Evolutionary conservation across 345 rosid genomes (phyloP), one percentile per base, ranked within the genome.

Genomic region (Linum trigynum): DNA sequence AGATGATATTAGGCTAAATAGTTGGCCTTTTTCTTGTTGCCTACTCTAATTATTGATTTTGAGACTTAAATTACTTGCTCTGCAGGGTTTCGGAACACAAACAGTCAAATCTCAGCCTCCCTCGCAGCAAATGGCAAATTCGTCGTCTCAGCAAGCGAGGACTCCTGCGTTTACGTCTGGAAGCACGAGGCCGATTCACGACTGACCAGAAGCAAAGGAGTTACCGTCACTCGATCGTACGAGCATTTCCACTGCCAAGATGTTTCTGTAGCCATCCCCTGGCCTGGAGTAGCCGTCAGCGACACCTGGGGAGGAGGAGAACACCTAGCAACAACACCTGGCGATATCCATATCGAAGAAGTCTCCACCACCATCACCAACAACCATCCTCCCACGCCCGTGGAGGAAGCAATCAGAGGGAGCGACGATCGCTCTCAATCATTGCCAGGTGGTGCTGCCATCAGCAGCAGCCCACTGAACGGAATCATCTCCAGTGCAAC

Each of bases 241-340:
- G 97, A 94, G 75, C 85, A 90, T 81, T 94, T 90, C 79, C 92
- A 85, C 42, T 85, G 95, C 73, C 96, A 83, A 79, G 99, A 87
- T 69, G 99, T 84, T 38, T 88, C 91, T 0, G 84, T 81, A 69
- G 99, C 97, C 12, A 73, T 85, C 58, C 84, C 99, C 42, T 94
- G 97, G 99, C 97, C 97, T 1, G 97, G 97, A 61, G 72, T 80
- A 23, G 32, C 32, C 32, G 32, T 23, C 71, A 73, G 69, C 35
- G 88, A 83, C 45, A 32, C 78, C 14, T 85, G 83, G 88, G 88
- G 78, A 36, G 43, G 75, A 42, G 69, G 73, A 39, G 84, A 79
- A 15, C 64, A 39, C 78, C 55, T 67, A 71, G 76, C 23, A 73
- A 65, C 79, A 68, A 80, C 67, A 73, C 78, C 74, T 63, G 73